phyloP scores from a whole-genome alignment of 257 asterid species.

The Salvia splendens region DNA sequence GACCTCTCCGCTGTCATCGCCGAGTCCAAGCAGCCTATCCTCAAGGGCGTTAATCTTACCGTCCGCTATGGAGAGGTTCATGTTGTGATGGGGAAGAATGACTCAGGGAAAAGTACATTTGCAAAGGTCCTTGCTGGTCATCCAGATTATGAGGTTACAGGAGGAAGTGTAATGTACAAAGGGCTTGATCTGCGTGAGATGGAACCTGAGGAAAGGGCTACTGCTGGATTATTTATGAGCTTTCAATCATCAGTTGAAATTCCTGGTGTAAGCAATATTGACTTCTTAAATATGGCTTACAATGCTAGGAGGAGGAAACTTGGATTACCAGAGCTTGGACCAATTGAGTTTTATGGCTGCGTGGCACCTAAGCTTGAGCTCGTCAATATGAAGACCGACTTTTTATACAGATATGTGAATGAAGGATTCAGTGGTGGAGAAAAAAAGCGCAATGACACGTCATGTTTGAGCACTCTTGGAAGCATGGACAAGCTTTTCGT shows the following conservation, averaged over 20 bases:
- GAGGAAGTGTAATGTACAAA: constrained; percentile 77
- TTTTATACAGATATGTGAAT: too few species aligned
- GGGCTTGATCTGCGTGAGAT: constrained; percentile 88
- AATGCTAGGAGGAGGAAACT: too few species aligned
- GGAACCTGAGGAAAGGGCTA: constrained; percentile 96
- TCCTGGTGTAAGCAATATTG: constrained; percentile 96
- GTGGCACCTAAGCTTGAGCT: too few species aligned
- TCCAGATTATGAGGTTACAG: constrained; percentile 94
- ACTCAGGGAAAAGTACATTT: constrained; percentile 98
- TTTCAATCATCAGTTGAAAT: constrained; percentile 96
- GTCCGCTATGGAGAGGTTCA: constrained; percentile 94
- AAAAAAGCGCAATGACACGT: constrained; percentile 97
- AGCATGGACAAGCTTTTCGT: too few species aligned
- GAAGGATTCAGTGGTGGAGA: too few species aligned
- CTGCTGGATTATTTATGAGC: constrained; percentile 97
- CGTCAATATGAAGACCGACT: too few species aligned
- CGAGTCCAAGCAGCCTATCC: constrained; percentile 71
- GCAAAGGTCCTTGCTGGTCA: constrained; percentile 99
- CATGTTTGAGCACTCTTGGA: too few species aligned
- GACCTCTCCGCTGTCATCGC: constrained; percentile 73
- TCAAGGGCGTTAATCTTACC: constrained; percentile 91
- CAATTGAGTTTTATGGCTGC: too few species aligned
- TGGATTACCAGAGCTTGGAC: too few species aligned
- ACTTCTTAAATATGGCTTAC: constrained; percentile 93
- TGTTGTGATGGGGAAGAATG: constrained; percentile 96